Evolutionary conservation across 768 basidiomycete species (phyloP).

Genomic region (Phylloporus sp.): DNA sequence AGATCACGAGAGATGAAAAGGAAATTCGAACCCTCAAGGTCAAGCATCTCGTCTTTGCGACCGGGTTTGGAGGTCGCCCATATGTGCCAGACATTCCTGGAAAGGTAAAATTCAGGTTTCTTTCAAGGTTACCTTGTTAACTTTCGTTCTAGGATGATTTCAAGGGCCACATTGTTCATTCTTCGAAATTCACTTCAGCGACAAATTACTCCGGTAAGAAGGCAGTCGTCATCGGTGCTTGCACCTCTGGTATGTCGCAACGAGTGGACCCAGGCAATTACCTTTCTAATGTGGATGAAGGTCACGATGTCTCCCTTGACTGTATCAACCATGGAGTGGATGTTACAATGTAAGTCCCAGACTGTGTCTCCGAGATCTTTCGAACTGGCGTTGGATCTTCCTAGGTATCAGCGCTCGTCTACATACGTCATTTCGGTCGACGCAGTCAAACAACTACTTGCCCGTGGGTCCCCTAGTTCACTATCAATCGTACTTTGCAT

Average conservation of each 20-base stretch:
- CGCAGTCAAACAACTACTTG: conserved; percentile 5
- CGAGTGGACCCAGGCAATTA: neutral
- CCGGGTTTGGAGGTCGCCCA: conserved; percentile 46
- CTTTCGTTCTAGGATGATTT: conserved; percentile 39
- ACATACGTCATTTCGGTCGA: conserved; percentile 17
- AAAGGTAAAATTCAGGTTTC: neutral
- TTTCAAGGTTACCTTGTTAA: neutral
- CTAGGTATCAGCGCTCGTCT: conserved; percentile 25
- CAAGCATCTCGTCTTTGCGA: conserved; percentile 55
- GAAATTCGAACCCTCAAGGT: conserved; percentile 36
- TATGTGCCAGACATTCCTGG: conserved; percentile 40
- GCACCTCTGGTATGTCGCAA: conserved; percentile 49
- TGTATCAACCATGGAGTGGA: conserved; percentile 29
- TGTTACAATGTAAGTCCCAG: conserved; percentile 21
- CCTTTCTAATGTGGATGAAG: conserved; percentile 18
- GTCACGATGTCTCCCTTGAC: conserved; percentile 38
- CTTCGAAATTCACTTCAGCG: conserved; percentile 46
- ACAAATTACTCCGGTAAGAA: conserved; percentile 55
- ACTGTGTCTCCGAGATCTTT: neutral
- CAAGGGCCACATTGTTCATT: conserved; percentile 54
- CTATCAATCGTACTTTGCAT: neutral
- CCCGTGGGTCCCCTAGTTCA: conserved; percentile 6
- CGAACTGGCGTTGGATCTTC: neutral
- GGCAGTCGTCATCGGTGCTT: conserved; percentile 63
- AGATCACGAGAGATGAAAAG: conserved; percentile 32